Evolutionary conservation across 805 yeast genomes (phyloP).

Genomic region (Metschnikowia matae): DNA sequence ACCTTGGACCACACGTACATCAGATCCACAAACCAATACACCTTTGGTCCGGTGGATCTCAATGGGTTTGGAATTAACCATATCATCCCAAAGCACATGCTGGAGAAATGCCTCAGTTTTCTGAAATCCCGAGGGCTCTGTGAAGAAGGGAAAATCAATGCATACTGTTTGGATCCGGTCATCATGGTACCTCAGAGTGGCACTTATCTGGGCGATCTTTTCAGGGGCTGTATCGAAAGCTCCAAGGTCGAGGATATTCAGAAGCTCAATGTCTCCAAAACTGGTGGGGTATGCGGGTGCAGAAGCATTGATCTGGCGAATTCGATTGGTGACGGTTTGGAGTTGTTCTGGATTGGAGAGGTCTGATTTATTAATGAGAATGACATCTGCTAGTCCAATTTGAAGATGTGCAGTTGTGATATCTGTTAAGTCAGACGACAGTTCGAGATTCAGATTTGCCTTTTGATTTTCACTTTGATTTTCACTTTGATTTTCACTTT

Average conservation of each 20-base stretch:
- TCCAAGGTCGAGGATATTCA: slow-evolving; percentile 67
- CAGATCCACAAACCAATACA: slow-evolving; percentile 41
- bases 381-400: slow-evolving; percentile 82
- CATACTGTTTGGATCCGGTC: slow-evolving; percentile 35
- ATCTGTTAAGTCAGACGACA: slow-evolving; percentile 28
- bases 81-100: slow-evolving; percentile 67
- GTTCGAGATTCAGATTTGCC: no score
- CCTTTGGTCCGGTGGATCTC: slow-evolving; percentile 88
- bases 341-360: slow-evolving; percentile 28
- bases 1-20: slow-evolving; percentile 73
- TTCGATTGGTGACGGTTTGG: slow-evolving; percentile 31
- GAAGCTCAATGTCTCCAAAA: slow-evolving; percentile 71
- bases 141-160: slow-evolving; percentile 44
- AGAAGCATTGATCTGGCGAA: slow-evolving; percentile 57
- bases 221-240: slow-evolving; percentile 54
- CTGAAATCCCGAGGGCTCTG: slow-evolving; percentile 32
- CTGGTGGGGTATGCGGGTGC: slow-evolving; percentile 66
- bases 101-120: slow-evolving; percentile 64
- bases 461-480: no score
- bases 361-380: slow-evolving; percentile 79
- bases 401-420: slow-evolving; percentile 85
- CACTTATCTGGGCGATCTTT: slow-evolving; percentile 16
- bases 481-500: slow-evolving; percentile 22
- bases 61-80: slow-evolving; percentile 37
- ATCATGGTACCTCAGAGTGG: slow-evolving; percentile 31